phyloP scores from a whole-genome alignment of 2,329 filamentous ascomycete genomes.

The Scorias spongiosa region DNA sequence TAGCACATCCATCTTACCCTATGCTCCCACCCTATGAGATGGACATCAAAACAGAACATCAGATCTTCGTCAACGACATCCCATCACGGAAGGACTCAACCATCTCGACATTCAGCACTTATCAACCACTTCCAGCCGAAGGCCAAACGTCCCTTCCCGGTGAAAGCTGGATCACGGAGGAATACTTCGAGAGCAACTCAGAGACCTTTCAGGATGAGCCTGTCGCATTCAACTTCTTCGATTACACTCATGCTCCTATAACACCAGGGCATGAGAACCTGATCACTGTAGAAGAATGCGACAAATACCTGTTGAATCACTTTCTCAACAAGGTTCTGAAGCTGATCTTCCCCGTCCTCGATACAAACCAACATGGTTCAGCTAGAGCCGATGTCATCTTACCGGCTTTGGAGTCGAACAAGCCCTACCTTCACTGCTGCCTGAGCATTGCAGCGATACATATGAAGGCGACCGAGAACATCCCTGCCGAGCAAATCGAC shows the following conservation, averaged over 20 bases:
- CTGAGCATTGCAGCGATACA: conserved; percentile 86
- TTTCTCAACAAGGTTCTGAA: conserved; percentile 80
- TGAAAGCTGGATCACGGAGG: conserved; percentile 58
- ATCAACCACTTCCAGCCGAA: conserved; percentile 57
- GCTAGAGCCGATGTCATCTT: conserved; percentile 71
- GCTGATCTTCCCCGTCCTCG: conserved; percentile 80
- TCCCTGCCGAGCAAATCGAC: conserved; percentile 61
- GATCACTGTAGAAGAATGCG: conserved; percentile 73
- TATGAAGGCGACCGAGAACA: conserved; percentile 60
- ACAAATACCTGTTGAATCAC: conserved; percentile 75
- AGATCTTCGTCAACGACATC: conserved; percentile 85
- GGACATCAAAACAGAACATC: conserved; percentile 87
- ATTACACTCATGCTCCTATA: conserved; percentile 56
- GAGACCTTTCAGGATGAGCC: conserved; percentile 47
- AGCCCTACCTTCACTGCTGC: conserved; percentile 88
- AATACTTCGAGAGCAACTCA: conserved; percentile 50
- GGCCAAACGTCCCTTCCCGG: conserved; percentile 45
- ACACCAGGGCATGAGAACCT: conserved; percentile 51
- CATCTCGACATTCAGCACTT: conserved; percentile 86
- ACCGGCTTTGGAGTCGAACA: conserved; percentile 78
- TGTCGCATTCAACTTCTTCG: conserved; percentile 64
- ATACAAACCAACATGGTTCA: conserved; percentile 75
- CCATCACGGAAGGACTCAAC: conserved; percentile 74
- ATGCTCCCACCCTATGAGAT: conserved; percentile 74
- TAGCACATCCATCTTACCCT: conserved; percentile 26